Conservation (phyloP, 345 rosid genomes). For the Corchorus capsularis region DNA sequence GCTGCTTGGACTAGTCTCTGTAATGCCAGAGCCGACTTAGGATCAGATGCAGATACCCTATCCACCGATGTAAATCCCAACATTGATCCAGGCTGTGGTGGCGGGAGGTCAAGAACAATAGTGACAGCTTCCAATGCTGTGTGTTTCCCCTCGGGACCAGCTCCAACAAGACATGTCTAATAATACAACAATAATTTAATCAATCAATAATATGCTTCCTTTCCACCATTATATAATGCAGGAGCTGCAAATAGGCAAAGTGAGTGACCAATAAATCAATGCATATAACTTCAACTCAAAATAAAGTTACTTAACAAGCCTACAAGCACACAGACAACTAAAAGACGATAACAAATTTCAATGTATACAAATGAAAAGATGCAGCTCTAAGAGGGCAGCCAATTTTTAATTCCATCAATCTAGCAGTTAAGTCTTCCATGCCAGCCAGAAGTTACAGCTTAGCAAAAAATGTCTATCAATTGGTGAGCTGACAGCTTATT, state of each 20-base stretch:
- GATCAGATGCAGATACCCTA: constrained; percentile 94
- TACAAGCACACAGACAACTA: constrained; percentile 4
- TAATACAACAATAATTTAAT: constrained; percentile 19
- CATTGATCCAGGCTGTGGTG: constrained; percentile 99
- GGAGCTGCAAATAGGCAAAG: background rate
- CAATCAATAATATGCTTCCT: constrained; percentile 1
- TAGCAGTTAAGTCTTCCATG: background rate
- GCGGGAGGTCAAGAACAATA: constrained; percentile 95
- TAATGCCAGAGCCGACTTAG: constrained; percentile 94
- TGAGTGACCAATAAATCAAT: constrained; percentile 9
- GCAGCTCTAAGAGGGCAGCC: background rate
- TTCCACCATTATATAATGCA: background rate
- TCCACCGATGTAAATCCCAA: constrained; percentile 83
- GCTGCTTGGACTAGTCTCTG: constrained; percentile 99
- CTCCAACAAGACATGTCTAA: constrained; percentile 99
- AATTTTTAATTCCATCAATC: background rate
- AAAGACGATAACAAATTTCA: background rate
- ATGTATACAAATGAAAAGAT: background rate
- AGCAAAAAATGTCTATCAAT: background rate
- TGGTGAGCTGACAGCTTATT: background rate
- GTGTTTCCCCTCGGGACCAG: constrained; percentile 98
- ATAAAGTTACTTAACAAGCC: background rate
- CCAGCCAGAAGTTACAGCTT: background rate
- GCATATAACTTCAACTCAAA: background rate
- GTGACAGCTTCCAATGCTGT: constrained; percentile 99